Percentiles rank a stretch among this genome's conserved stretches.
Evolutionary conservation across 768 basidiomycete species (phyloP).

Genomic region (Strobilomyces dryophilus): DNA sequence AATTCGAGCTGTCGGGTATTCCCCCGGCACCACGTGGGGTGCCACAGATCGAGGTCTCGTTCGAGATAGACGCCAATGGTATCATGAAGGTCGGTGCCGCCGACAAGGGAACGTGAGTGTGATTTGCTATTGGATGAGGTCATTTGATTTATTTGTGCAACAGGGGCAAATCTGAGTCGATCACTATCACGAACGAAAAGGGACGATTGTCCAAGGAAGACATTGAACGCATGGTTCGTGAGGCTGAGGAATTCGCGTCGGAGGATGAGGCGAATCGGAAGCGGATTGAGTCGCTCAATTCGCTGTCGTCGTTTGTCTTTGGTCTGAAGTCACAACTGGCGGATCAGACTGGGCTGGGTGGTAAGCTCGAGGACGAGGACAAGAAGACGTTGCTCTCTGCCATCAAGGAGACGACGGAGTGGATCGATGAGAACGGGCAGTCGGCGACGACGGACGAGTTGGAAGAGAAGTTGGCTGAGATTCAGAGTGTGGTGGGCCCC

Average conservation of each 20-base stretch:
- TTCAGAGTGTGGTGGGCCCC: constrained; percentile 73
- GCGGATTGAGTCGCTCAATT: constrained; percentile 82
- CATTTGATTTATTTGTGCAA: background rate
- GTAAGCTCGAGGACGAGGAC: constrained; percentile 77
- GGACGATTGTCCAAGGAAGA: constrained; percentile 86
- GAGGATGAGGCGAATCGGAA: constrained; percentile 79
- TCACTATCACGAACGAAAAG: constrained; percentile 96
- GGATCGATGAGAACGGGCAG: constrained; percentile 83
- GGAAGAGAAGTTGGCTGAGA: constrained; percentile 82
- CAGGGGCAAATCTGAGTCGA: constrained; percentile 81
- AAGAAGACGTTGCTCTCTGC: constrained; percentile 77
- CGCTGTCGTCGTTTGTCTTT: constrained; percentile 77
- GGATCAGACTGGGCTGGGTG: constrained; percentile 88
- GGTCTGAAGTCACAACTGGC: constrained; percentile 83
- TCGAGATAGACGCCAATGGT: constrained; percentile 93
- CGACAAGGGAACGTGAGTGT: constrained; percentile 87
- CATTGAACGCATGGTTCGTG: constrained; percentile 93
- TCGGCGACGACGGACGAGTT: constrained; percentile 80
- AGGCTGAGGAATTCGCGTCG: constrained; percentile 85
- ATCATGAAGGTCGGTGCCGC: constrained; percentile 92
- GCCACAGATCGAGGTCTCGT: constrained; percentile 95
- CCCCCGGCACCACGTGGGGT: constrained; percentile 95
- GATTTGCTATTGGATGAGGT: rapidly evolving
- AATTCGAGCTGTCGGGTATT: constrained; percentile 90
- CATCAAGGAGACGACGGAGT: constrained; percentile 87